Evolutionary conservation across 2,329 filamentous ascomycete genomes (phyloP).

Genomic region (Aureobasidium sp.): DNA sequence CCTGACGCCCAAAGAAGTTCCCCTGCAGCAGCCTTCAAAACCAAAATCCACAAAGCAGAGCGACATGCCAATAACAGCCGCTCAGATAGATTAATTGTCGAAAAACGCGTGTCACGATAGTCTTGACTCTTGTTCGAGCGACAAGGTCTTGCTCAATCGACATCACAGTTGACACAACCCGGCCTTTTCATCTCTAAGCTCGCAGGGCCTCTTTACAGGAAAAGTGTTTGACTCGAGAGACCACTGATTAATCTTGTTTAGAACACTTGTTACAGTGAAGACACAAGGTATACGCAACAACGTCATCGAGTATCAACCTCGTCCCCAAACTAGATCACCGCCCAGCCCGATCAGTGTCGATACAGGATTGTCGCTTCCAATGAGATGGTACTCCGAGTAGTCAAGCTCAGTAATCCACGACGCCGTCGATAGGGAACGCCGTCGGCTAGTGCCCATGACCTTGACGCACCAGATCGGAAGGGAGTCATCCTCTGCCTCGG

Average conservation of each 20-base stretch:
- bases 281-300: neutral
- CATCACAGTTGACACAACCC: conserved; percentile 1
- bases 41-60: neutral
- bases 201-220: neutral
- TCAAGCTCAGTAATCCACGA: neutral
- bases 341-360: neutral
- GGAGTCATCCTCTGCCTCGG: neutral
- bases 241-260: neutral
- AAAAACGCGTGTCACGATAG: neutral
- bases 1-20: neutral
- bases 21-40: neutral
- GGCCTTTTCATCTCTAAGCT: neutral
- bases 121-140: neutral
- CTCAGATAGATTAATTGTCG: conserved; percentile 4
- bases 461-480: neutral
- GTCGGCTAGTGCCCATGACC: neutral
- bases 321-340: neutral
- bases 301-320: neutral
- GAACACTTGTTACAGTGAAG: neutral
- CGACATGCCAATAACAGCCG: neutral
- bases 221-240: neutral
- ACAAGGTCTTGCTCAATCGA: neutral
- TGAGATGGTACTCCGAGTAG: neutral
- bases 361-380: neutral
- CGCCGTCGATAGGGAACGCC: neutral